phyloP scores from a whole-genome alignment of 805 yeast species.

The Barnettozyma californica region DNA sequence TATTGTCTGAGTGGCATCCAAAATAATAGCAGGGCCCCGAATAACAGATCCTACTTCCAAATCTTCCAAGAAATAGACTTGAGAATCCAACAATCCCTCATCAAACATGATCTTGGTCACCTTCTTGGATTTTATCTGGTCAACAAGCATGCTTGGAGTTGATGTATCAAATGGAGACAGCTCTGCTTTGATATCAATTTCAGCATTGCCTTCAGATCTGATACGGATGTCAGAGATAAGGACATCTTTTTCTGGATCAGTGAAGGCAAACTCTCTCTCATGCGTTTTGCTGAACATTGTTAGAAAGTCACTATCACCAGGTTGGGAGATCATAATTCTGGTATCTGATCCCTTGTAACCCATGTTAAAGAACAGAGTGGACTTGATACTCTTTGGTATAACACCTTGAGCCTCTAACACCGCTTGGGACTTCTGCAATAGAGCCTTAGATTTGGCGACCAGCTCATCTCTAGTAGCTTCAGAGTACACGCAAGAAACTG shows the following conservation, averaged over 20 bases:
- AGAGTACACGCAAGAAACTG: slow-evolving; percentile 25
- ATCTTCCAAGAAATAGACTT: slow-evolving; percentile 27
- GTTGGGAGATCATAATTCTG: slow-evolving; percentile 30
- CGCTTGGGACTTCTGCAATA: slow-evolving; percentile 9
- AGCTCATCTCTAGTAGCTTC: slow-evolving; percentile 13
- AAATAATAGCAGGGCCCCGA: slow-evolving; percentile 35
- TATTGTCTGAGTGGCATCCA: slow-evolving; percentile 36
- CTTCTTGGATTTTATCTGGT: slow-evolving; percentile 25
- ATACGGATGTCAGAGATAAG: slow-evolving; percentile 31
- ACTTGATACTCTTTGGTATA: slow-evolving; percentile 20
- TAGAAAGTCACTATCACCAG: slow-evolving; percentile 22
- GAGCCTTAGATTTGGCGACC: slow-evolving; percentile 8
- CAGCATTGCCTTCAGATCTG: slow-evolving; percentile 28
- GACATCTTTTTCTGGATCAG: slow-evolving; percentile 30
- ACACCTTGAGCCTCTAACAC: slow-evolving; percentile 23
- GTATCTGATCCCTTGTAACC: slow-evolving; percentile 45
- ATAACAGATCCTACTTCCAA: slow-evolving; percentile 28
- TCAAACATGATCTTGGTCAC: slow-evolving; percentile 31
- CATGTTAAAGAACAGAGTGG: slow-evolving; percentile 34
- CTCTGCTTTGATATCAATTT: slow-evolving; percentile 12
- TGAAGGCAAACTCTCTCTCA: slow-evolving; percentile 33
- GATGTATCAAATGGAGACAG: slow-evolving; percentile 23
- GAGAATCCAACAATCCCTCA: slow-evolving; percentile 28
- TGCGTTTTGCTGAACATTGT: slow-evolving; percentile 27
- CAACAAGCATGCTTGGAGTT: slow-evolving; percentile 20